These are phyloP conservation scores for Cydonia oblonga DNA, from an alignment of 331 rosid genomes.

Conservation along the genomic window DNA sequence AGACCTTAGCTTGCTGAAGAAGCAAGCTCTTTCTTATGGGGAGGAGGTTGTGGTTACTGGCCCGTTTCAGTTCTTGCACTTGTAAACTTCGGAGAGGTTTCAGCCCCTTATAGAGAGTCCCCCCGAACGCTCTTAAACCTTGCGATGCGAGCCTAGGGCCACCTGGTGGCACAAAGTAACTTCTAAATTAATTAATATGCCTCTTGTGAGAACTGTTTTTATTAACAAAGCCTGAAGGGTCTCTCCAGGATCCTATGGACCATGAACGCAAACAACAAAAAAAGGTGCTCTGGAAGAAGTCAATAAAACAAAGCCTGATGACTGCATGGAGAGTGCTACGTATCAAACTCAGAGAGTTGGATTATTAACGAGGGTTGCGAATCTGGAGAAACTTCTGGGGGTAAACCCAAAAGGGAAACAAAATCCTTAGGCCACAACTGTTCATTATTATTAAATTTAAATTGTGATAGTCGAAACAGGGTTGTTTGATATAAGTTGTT, in stretches of 20 bases:
- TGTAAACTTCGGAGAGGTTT: constrained; percentile 50
- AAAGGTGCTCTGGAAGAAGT: too few relatives aligned
- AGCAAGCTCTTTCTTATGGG: not conserved
- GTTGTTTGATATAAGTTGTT: too few relatives aligned
- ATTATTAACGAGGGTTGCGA: too few relatives aligned
- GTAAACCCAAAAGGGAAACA: too few relatives aligned
- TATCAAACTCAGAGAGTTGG: too few relatives aligned
- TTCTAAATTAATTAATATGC: not conserved
- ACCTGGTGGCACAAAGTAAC: constrained; percentile 21
- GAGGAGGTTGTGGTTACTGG: constrained; percentile 6
- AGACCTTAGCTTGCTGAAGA: constrained; percentile 25
- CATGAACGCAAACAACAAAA: not conserved
- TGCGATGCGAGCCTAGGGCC: constrained; percentile 26
- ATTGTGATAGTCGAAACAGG: too few relatives aligned
- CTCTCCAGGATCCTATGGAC: not conserved
- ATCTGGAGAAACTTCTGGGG: too few relatives aligned
- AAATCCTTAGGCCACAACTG: too few relatives aligned
- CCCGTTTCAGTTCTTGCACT: constrained; percentile 35
- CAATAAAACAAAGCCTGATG: too few relatives aligned
- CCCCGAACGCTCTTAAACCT: not conserved
- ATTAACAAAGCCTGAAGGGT: not conserved
- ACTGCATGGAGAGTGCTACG: too few relatives aligned
- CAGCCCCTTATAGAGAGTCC: not conserved
- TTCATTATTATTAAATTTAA: too few relatives aligned
- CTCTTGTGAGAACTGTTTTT: not conserved